Conservation (phyloP, 192 early-diverging fungal genomes). For the Oehlia diaphana region DNA sequence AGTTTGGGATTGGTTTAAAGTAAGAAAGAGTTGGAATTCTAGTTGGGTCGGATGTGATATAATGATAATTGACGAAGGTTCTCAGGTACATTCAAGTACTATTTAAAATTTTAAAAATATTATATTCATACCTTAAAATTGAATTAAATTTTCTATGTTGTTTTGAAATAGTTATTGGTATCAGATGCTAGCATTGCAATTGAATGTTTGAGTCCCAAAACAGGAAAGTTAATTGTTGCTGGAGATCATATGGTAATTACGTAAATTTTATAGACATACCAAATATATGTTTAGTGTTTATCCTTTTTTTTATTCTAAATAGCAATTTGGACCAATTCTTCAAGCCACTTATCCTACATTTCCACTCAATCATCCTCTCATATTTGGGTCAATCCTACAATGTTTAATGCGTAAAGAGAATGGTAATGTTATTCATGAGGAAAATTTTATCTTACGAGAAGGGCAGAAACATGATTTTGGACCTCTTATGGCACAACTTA, state of each 20-base stretch:
- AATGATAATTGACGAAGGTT: constrained; percentile 42
- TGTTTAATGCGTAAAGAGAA: constrained; percentile 46
- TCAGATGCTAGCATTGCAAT: constrained; percentile 47
- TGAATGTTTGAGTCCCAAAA: constrained; percentile 36
- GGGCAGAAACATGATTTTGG: constrained; percentile 41
- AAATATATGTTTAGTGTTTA: too few species aligned
- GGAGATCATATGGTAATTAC: constrained; percentile 47
- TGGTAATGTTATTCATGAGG: constrained; percentile 23
- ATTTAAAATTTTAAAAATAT: too few species aligned
- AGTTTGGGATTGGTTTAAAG: constrained; percentile 44
- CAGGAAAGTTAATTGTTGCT: constrained; percentile 46
- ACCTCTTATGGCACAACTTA: constrained; percentile 48
- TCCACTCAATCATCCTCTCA: constrained; percentile 32
- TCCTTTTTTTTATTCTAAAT: not conserved
- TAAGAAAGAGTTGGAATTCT: constrained; percentile 21
- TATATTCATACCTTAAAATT: too few species aligned
- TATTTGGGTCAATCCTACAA: constrained; percentile 52
- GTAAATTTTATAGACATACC: not conserved
- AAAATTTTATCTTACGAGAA: constrained; percentile 31
- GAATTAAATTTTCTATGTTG: too few species aligned
- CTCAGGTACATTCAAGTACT: constrained; percentile 26
- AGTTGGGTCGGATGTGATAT: constrained; percentile 28
- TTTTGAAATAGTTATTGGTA: constrained; percentile 35
- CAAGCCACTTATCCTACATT: constrained; percentile 40
- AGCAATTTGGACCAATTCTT: constrained; percentile 51